Base-by-base conservation (phyloP, 768 basidiomycete genomes). In the Boletus eberwhitei region DNA sequence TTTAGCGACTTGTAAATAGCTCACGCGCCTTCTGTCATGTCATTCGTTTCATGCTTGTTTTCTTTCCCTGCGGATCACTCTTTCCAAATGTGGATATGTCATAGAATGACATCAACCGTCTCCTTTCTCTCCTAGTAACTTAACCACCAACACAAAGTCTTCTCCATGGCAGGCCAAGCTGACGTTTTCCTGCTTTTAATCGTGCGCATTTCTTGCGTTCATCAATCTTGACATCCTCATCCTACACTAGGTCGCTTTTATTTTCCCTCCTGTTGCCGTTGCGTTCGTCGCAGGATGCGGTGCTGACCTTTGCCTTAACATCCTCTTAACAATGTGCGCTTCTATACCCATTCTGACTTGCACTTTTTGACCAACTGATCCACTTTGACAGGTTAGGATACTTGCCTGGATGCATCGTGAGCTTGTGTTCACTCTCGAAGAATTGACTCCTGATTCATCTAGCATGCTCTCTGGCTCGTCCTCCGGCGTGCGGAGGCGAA, bases 401-500 rank as follows among this genome's bases (percentile, higher is more conserved):
- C 65, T 64, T 91, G 24, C 88, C 90, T 2, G 88, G 83, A 9
- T 75, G 75, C 55, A 57, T 83, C 42, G 80, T 80, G 29, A 59
- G 77, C 39, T 22, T 26, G 21, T 24, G 9, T 54, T 24, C 13
- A 16, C 2, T 22, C 40, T 0, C 35, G 17, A 5, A 17, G 8
- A 24, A 37, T 38, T 35, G 32, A 54, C 14, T 31, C 22, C 46
- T 22, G 22, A 31, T 31, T 6, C 46, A 8, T 5, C 4, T 35
- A 82, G 81, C 91, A 93, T 64, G 90, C 90, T 1, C 87, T 91
- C 71, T 93, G 88, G 88, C 77, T 95, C 51, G 86, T 93, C 43
- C 86, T 91, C 73, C 85, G 77, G 79, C 87, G 87, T 75, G 82
- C 88, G 75, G 79, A 89, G 57, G 90, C 89, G 0, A 87, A 90